Conservation (phyloP, 2,329 filamentous ascomycete genomes). For the Colletotrichum eleusines region DNA sequence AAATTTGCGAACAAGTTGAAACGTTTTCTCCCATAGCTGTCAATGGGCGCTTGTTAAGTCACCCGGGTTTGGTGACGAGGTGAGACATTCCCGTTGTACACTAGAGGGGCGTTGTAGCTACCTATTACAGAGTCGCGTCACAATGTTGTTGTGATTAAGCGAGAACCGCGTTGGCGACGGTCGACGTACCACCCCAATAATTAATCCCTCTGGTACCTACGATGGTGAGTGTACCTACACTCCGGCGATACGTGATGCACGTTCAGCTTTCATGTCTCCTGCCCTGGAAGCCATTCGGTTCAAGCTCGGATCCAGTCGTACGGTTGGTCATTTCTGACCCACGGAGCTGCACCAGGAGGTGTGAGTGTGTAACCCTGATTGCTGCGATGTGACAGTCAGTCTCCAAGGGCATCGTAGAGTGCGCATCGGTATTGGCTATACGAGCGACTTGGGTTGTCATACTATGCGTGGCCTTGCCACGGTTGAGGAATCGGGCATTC, state of each 20-base stretch:
- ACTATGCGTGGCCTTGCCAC: background rate
- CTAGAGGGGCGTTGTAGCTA: slow-evolving; percentile 28
- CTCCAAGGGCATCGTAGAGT: background rate
- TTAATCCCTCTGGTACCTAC: background rate
- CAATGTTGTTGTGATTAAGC: slow-evolving; percentile 34
- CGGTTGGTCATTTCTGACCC: background rate
- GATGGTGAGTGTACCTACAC: too few relatives aligned
- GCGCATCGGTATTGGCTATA: background rate
- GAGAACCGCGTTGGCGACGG: slow-evolving; percentile 17
- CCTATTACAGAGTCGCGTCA: slow-evolving; percentile 26
- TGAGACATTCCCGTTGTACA: slow-evolving; percentile 33
- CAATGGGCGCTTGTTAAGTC: background rate
- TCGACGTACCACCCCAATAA: background rate
- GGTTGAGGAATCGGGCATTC: background rate
- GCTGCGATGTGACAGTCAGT: background rate
- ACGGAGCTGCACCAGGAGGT: background rate
- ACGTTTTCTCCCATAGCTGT: background rate
- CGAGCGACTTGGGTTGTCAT: background rate
- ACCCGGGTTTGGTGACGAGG: background rate
- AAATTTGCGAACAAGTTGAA: background rate
- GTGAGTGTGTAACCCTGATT: background rate
- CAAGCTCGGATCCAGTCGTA: background rate
- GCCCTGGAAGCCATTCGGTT: background rate
- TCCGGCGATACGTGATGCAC: background rate
- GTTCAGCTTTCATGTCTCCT: background rate